A percentile compares a stretch with the other conserved stretches of the same genome.
Conservation (phyloP, 768 basidiomycete species). For the Cystobasidium ongulense region DNA sequence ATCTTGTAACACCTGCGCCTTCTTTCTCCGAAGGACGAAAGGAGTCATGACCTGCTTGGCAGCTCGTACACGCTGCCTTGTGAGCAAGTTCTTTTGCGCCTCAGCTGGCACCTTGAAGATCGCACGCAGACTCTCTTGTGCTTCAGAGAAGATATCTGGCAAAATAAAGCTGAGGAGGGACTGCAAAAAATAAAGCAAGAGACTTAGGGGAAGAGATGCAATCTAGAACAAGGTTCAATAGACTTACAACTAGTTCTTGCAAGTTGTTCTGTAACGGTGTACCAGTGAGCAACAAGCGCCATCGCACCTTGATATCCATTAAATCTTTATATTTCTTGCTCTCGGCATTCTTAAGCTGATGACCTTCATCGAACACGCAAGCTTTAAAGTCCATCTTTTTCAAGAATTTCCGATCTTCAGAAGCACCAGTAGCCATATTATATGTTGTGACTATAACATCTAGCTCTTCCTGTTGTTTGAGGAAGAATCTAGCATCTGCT, state of each 20-base stretch:
- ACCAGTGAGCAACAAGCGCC: conserved; percentile 87
- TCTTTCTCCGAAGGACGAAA: conserved; percentile 90
- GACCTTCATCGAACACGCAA: conserved; percentile 93
- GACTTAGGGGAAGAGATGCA: not conserved
- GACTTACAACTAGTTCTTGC: conserved; percentile 49
- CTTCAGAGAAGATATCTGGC: conserved; percentile 73
- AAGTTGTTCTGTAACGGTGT: conserved; percentile 70
- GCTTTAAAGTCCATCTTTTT: conserved; percentile 75
- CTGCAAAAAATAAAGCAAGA: conserved; percentile 48
- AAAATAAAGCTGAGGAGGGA: conserved; percentile 97
- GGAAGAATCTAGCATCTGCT: conserved; percentile 59
- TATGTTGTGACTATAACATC: conserved; percentile 95
- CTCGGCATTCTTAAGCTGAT: conserved; percentile 92
- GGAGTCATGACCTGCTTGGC: conserved; percentile 99
- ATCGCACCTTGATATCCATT: conserved; percentile 71
- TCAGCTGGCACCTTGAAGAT: conserved; percentile 93
- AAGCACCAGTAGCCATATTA: conserved; percentile 79
- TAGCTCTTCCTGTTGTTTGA: conserved; percentile 61
- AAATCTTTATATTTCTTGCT: conserved; percentile 91
- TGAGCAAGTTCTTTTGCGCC: conserved; percentile 73
- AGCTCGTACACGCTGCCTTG: conserved; percentile 82
- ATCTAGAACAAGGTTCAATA: not conserved
- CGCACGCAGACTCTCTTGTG: conserved; percentile 68
- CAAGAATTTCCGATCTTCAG: conserved; percentile 85
- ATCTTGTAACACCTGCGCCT: conserved; percentile 91